These are phyloP conservation scores for Stentor roeselii DNA, from an alignment of 73 alveolate species.

Conservation along the genomic window DNA sequence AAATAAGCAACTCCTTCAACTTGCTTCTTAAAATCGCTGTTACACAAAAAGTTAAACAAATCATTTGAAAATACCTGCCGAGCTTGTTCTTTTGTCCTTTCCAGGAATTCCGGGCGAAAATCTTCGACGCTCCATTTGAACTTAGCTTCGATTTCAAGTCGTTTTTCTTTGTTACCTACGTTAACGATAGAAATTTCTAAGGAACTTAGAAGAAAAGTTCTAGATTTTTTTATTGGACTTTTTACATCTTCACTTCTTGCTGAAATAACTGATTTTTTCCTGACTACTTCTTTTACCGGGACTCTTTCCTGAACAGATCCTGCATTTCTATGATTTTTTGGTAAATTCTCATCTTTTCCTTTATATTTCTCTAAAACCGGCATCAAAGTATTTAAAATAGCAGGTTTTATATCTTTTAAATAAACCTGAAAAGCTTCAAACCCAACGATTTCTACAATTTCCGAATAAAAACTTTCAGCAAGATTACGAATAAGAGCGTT, in stretches of 20 bases:
- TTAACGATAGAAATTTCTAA: slow-evolving; percentile 5
- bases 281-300: too few species aligned
- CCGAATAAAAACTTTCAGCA: slow-evolving; percentile 66
- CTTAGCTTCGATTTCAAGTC: slow-evolving; percentile 69
- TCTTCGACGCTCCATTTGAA: slow-evolving; percentile 62
- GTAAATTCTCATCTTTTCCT: too few species aligned
- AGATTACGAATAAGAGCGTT: slow-evolving; percentile 61
- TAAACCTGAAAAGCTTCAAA: slow-evolving; percentile 25
- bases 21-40: slow-evolving; percentile 47
- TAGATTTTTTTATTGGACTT: not conserved
- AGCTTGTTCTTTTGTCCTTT: slow-evolving; percentile 38
- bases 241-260: not conserved
- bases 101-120: slow-evolving; percentile 59
- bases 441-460: slow-evolving; percentile 44
- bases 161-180: slow-evolving; percentile 70
- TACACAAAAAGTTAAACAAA: slow-evolving; percentile 31
- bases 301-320: too few species aligned
- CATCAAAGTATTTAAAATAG: too few species aligned
- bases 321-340: too few species aligned
- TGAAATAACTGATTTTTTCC: too few species aligned
- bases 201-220: not conserved
- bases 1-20: slow-evolving; percentile 38
- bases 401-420: slow-evolving; percentile 73
- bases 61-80: not conserved
- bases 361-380: too few species aligned